phyloP scores from a whole-genome alignment of 2,329 filamentous ascomycete species.

The Alternaria sp. region DNA sequence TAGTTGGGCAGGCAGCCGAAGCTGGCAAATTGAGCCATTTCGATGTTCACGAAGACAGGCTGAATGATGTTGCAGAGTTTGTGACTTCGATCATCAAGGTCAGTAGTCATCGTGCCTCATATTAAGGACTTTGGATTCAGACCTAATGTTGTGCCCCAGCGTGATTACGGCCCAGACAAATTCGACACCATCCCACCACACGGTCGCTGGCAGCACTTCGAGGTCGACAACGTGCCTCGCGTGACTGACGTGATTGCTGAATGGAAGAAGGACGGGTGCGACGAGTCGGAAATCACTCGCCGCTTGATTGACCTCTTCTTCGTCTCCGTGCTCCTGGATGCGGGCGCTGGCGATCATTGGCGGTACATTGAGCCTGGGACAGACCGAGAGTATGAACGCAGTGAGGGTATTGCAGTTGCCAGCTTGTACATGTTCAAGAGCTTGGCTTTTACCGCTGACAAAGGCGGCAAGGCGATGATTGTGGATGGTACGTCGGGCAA shows the following conservation, averaged over 20 bases:
- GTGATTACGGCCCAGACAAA: constrained; percentile 71
- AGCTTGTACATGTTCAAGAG: constrained; percentile 89
- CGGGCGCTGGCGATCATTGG: constrained; percentile 88
- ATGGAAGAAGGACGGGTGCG: constrained; percentile 64
- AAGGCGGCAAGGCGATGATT: constrained; percentile 76
- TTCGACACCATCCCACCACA: constrained; percentile 68
- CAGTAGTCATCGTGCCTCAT: background rate
- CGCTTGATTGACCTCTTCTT: constrained; percentile 79
- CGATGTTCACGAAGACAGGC: constrained; percentile 81
- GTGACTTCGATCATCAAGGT: constrained; percentile 92
- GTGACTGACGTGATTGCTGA: constrained; percentile 72
- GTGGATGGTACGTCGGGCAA: constrained; percentile 70
- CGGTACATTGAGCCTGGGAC: constrained; percentile 88
- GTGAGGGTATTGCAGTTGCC: constrained; percentile 82
- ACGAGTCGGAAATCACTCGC: constrained; percentile 75
- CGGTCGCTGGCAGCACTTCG: constrained; percentile 82
- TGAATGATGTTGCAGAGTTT: constrained; percentile 80
- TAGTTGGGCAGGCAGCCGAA: constrained; percentile 37
- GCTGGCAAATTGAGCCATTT: constrained; percentile 74
- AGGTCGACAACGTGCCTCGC: constrained; percentile 75
- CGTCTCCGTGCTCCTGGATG: constrained; percentile 80
- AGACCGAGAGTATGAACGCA: constrained; percentile 78
- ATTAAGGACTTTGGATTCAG: too few species aligned
- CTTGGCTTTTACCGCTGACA: constrained; percentile 78
- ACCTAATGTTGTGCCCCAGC: constrained; percentile 52